phyloP scores from a whole-genome alignment of 1,284 basidiomycete species.

The Sporisorium iseilematis-ciliati region DNA sequence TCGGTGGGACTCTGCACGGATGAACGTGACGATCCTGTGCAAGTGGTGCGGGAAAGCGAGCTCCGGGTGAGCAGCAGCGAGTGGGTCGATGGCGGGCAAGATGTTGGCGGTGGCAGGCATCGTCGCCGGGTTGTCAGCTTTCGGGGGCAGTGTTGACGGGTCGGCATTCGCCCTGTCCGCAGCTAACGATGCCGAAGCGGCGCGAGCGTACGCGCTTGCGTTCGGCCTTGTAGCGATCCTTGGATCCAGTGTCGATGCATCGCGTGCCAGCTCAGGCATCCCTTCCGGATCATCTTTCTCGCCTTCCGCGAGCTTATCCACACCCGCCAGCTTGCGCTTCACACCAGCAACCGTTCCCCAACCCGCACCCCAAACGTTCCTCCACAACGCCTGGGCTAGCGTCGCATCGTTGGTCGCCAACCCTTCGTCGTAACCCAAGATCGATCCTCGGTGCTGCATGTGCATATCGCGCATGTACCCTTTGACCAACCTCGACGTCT shows the following conservation, averaged over 20 bases:
- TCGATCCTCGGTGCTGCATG: constrained; percentile 89
- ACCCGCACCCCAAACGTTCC: constrained; percentile 80
- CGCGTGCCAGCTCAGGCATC: constrained; percentile 72
- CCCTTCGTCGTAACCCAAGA: constrained; percentile 84
- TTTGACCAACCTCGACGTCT: constrained; percentile 82
- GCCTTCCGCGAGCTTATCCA: constrained; percentile 52
- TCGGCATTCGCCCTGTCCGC: constrained; percentile 26
- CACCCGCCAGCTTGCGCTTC: constrained; percentile 62
- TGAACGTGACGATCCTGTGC: constrained; percentile 80
- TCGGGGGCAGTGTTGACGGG: constrained; percentile 20
- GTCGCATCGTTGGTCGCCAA: constrained; percentile 71
- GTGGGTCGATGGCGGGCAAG: constrained; percentile 41
- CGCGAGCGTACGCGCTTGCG: constrained; percentile 41
- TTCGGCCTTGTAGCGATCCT: constrained; percentile 23
- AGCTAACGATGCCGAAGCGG: constrained; percentile 34
- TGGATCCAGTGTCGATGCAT: constrained; percentile 54
- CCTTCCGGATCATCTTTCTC: constrained; percentile 62
- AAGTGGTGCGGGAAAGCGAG: constrained; percentile 74
- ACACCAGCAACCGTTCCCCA: constrained; percentile 72
- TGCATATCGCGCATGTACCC: constrained; percentile 90
- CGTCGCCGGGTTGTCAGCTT: constrained; percentile 27
- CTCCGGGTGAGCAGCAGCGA: constrained; percentile 70
- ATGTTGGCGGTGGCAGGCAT: constrained; percentile 22
- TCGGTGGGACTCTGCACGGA: constrained; percentile 81
- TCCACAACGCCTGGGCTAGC: constrained; percentile 87